phyloP scores from a whole-genome alignment of 805 yeast species.

The Cyberlindnera amylophila region DNA sequence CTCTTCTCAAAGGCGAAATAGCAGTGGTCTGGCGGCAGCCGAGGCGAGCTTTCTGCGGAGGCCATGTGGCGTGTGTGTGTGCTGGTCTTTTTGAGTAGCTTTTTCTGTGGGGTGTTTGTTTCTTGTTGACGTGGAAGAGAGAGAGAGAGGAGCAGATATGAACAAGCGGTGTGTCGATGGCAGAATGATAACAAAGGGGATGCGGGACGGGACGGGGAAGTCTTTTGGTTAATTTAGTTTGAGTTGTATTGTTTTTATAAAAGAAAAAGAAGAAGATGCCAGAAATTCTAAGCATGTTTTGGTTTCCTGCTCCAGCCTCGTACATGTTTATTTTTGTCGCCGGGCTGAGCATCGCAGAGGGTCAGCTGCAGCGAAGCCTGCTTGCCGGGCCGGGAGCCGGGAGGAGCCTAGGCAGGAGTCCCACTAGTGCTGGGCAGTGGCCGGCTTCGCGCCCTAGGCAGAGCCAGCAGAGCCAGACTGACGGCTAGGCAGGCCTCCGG shows the following conservation, averaged over 20 bases:
- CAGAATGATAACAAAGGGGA: too few relatives aligned
- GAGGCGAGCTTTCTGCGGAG: constrained; percentile 14
- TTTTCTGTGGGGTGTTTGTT: neutral
- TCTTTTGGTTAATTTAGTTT: too few relatives aligned
- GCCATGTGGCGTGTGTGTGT: constrained; percentile 8
- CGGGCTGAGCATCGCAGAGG: neutral
- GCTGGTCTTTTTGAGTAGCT: too few relatives aligned
- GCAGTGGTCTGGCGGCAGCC: constrained; percentile 4
- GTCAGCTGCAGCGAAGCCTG: neutral
- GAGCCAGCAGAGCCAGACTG: too few relatives aligned
- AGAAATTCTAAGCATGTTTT: neutral
- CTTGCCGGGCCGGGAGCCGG: neutral
- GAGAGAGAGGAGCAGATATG: constrained; percentile 1
- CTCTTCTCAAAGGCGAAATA: constrained; percentile 13
- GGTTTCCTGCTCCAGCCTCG: neutral
- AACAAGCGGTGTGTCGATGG: too few relatives aligned
- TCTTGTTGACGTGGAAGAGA: neutral
- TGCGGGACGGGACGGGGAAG: too few relatives aligned
- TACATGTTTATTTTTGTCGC: constrained; percentile 1
- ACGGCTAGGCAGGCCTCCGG: too few relatives aligned
- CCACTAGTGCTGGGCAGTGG: neutral
- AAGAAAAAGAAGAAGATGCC: neutral
- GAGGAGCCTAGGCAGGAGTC: neutral
- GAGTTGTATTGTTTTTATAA: too few relatives aligned
- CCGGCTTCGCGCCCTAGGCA: too few relatives aligned